A percentile compares a stretch with the other conserved stretches of the same genome.
These are phyloP conservation scores for Spathaspora sp. DNA, from an alignment of 805 yeast species.

Conservation along the genomic window DNA sequence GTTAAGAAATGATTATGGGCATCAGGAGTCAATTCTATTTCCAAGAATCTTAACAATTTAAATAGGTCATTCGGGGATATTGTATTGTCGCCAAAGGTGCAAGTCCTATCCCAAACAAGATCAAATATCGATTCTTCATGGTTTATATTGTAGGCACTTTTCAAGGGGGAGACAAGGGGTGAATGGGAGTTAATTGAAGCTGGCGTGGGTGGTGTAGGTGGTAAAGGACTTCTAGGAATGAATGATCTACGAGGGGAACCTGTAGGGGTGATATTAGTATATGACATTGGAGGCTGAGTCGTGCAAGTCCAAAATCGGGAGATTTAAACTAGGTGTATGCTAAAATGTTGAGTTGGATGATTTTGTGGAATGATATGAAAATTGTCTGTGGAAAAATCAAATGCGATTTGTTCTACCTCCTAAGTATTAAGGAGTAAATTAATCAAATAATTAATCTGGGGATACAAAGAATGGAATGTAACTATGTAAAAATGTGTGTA, in stretches of 20 bases:
- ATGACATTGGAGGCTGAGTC: not conserved
- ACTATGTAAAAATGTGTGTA: too few relatives aligned
- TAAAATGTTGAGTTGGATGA: not conserved
- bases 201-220: not conserved
- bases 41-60: constrained; percentile 3
- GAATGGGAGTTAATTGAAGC: not conserved
- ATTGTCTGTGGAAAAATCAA: not conserved
- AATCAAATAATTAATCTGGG: too few relatives aligned
- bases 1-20: not conserved
- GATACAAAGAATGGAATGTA: not conserved
- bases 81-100: not conserved
- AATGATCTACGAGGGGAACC: not conserved
- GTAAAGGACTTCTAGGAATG: not conserved
- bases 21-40: not conserved
- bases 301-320: not conserved
- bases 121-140: constrained; percentile 1
- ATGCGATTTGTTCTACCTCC: not conserved
- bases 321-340: too few relatives aligned
- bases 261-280: not conserved
- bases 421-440: too few relatives aligned
- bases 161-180: not conserved
- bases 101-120: constrained; percentile 1
- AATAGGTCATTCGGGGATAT: not conserved
- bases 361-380: not conserved
- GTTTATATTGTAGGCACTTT: not conserved